Percentiles rank a stretch among this genome's conserved stretches.
phyloP scores from a whole-genome alignment of 495 filamentous ascomycete species.

The Pyrenopolyporus hunteri region DNA sequence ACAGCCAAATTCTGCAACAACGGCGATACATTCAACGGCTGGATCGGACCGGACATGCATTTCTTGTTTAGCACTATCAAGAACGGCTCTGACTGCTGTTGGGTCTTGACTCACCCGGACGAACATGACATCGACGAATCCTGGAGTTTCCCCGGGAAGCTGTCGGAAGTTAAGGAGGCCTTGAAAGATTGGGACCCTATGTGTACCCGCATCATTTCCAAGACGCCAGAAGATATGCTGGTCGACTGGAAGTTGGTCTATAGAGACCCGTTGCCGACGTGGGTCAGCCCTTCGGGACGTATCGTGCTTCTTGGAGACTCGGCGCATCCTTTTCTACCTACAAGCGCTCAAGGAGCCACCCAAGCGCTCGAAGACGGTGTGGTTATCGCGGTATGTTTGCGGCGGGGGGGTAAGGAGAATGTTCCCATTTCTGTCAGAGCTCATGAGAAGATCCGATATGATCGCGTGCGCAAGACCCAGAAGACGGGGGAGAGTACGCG shows the following conservation, averaged over 20 bases:
- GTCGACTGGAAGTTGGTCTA: conserved; percentile 75
- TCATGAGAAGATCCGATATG: conserved; percentile 59
- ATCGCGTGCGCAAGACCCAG: conserved; percentile 54
- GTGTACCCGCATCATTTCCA: conserved; percentile 62
- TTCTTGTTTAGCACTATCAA: conserved; percentile 66
- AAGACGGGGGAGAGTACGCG: conserved; percentile 61
- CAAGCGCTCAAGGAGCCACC: conserved; percentile 66
- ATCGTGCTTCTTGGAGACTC: conserved; percentile 66
- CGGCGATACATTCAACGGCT: conserved; percentile 67
- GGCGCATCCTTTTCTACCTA: conserved; percentile 70
- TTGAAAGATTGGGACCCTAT: conserved; percentile 67
- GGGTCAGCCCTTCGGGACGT: conserved; percentile 63
- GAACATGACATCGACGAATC: conserved; percentile 65
- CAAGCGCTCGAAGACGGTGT: conserved; percentile 71
- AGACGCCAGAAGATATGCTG: conserved; percentile 59
- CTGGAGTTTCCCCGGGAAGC: conserved; percentile 64
- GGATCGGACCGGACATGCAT: conserved; percentile 64
- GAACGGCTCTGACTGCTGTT: conserved; percentile 66
- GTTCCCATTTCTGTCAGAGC: conserved; percentile 53
- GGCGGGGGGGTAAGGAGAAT: conserved; percentile 58
- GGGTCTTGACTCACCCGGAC: conserved; percentile 67
- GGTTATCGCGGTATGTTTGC: conserved; percentile 63
- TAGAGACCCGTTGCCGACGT: conserved; percentile 65
- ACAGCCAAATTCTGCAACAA: conserved; percentile 65
- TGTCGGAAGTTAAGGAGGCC: conserved; percentile 63